Evolutionary conservation across 2,329 filamentous ascomycete genomes (phyloP).

Genomic region (Colletotrichum spaethianum): DNA sequence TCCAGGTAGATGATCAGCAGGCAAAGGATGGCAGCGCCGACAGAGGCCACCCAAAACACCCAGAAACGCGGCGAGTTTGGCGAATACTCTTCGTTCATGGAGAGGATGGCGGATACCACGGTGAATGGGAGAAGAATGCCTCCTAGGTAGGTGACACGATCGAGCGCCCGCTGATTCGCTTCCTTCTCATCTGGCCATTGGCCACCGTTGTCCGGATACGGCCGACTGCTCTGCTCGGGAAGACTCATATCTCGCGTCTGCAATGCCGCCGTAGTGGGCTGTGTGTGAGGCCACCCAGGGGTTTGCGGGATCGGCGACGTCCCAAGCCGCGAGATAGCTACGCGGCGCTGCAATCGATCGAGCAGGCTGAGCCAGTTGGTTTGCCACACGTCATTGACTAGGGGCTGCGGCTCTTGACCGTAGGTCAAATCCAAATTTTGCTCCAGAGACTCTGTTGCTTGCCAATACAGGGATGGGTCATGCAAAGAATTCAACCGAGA

Average conservation of each 20-base stretch:
- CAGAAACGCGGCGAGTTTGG: conserved; percentile 60
- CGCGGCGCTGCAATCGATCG: conserved; percentile 47
- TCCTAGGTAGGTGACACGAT: conserved; percentile 65
- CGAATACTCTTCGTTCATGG: conserved; percentile 61
- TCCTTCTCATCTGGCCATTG: conserved; percentile 42
- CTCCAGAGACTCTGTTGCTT: conserved; percentile 51
- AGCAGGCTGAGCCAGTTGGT: conserved; percentile 52
- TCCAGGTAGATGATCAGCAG: conserved; percentile 64
- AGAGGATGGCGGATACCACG: conserved; percentile 62
- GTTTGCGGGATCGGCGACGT: conserved; percentile 42
- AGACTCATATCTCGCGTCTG: conserved; percentile 19
- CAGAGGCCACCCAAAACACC: conserved; percentile 63
- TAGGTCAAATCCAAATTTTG: conserved; percentile 49
- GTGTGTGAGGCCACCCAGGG: conserved; percentile 39
- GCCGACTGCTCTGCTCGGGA: background rate
- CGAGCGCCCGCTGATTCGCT: conserved; percentile 57
- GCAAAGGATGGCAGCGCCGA: conserved; percentile 55
- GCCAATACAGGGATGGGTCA: conserved; percentile 47
- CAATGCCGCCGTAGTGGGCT: conserved; percentile 26
- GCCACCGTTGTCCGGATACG: background rate
- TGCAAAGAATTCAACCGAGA: conserved; percentile 8
- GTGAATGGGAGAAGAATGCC: conserved; percentile 64
- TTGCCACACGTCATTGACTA: conserved; percentile 1
- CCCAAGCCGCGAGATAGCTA: conserved; percentile 36
- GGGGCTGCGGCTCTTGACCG: background rate